A percentile compares a stretch with the other conserved stretches of the same genome.
These are phyloP conservation scores for Comarum palustre DNA, from an alignment of 306 rosid species.

Conservation along the genomic window DNA sequence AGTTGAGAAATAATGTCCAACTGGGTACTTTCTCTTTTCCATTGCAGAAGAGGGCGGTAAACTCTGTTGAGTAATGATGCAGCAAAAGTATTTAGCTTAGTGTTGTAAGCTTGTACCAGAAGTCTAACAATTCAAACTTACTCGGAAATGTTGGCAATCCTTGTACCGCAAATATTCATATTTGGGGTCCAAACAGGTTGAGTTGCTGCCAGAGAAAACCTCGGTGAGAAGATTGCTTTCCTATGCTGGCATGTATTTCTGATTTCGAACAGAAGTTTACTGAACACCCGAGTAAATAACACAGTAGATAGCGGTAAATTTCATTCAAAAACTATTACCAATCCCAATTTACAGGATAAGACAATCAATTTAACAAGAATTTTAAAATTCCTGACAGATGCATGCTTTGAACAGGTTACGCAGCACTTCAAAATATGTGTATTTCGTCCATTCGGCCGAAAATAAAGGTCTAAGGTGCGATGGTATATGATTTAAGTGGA, in stretches of 20 bases:
- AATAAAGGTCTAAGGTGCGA: no score
- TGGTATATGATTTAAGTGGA: no score
- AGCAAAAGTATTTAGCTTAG: background rate
- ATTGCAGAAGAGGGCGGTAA: background rate
- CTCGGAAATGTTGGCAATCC: background rate
- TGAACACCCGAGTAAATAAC: background rate
- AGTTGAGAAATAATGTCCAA: conserved; percentile 9
- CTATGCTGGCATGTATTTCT: background rate
- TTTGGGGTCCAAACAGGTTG: background rate
- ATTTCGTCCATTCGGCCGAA: no score
- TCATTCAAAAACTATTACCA: background rate
- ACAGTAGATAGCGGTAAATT: background rate
- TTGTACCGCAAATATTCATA: background rate
- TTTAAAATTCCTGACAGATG: background rate
- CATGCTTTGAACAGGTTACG: background rate
- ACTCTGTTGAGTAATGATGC: background rate
- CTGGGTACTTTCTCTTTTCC: background rate
- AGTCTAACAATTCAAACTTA: background rate
- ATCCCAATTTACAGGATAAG: background rate
- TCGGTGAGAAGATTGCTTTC: background rate
- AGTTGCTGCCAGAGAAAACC: background rate
- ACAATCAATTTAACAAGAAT: background rate
- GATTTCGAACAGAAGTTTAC: background rate
- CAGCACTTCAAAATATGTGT: no score
- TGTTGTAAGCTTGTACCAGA: background rate